phyloP scores from a whole-genome alignment of 148 eudicot genomes.

The Vaccinium macrocarpon region DNA sequence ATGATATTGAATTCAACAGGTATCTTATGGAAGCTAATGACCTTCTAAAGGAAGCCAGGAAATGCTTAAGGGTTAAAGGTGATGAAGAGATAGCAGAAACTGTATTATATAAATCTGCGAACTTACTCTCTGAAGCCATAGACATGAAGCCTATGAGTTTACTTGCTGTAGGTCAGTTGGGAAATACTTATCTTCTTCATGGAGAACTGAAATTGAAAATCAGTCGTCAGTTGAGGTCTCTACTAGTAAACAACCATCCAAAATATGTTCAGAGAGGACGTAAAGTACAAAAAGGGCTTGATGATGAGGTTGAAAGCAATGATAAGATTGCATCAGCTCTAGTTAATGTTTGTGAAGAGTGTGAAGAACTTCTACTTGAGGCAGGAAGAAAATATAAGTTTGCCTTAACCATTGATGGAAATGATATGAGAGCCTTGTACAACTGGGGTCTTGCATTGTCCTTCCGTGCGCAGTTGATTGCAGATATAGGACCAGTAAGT shows the following conservation, averaged over 20 bases:
- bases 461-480: constrained; percentile 89
- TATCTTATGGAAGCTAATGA: constrained; percentile 57
- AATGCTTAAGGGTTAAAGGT: constrained; percentile 34
- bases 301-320: constrained; percentile 32
- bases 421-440: constrained; percentile 86
- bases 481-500: constrained; percentile 97
- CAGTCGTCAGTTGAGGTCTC: constrained; percentile 63
- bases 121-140: constrained; percentile 67
- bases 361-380: constrained; percentile 81
- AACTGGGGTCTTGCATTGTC: constrained; percentile 97
- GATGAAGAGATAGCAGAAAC: constrained; percentile 53
- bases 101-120: constrained; percentile 55
- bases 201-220: constrained; percentile 78
- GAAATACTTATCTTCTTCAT: constrained; percentile 93
- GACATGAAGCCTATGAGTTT: constrained; percentile 92
- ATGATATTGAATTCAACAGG: constrained; percentile 59
- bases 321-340: constrained; percentile 54
- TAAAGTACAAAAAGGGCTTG: constrained; percentile 19
- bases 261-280: constrained; percentile 26
- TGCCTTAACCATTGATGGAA: constrained; percentile 85
- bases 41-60: constrained; percentile 65
- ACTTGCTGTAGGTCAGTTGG: constrained; percentile 86
- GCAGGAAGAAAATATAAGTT: constrained; percentile 81
- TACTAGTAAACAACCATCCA: constrained; percentile 40
- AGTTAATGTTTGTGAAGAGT: constrained; percentile 74